These are phyloP conservation scores for Fusarium sambucinum DNA, from an alignment of 2,329 filamentous ascomycete species.

Conservation along the genomic window DNA sequence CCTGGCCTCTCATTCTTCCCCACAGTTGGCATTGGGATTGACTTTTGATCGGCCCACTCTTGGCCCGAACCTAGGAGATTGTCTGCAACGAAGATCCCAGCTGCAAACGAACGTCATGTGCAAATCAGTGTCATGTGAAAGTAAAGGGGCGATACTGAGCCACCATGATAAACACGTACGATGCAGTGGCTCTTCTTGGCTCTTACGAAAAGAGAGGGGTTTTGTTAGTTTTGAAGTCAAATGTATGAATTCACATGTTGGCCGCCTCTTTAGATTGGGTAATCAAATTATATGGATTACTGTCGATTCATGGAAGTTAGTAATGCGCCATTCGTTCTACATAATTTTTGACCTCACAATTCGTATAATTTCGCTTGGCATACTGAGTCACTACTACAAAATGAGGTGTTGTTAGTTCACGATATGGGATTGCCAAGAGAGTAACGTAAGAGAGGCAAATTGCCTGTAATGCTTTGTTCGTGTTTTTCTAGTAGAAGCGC, in stretches of 20 bases:
- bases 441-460: conserved; percentile 34
- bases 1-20: conserved; percentile 17
- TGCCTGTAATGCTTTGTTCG: conserved; percentile 34
- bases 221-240: neutral
- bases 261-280: neutral
- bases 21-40: conserved; percentile 20
- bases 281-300: neutral
- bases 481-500: conserved; percentile 40
- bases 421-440: conserved; percentile 21
- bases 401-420: conserved; percentile 29
- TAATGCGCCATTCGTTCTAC: neutral
- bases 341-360: neutral
- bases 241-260: neutral
- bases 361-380: conserved; percentile 7
- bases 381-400: neutral
- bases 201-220: neutral
- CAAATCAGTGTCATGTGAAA: conserved; percentile 44
- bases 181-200: conserved; percentile 19
- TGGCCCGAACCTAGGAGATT: conserved; percentile 19
- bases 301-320: neutral
- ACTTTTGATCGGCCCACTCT: conserved; percentile 31
- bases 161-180: conserved; percentile 28
- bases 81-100: neutral
- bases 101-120: conserved; percentile 41
- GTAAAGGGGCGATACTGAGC: conserved; percentile 32